phyloP scores from a whole-genome alignment of 2,329 filamentous ascomycete genomes.

The Colletotrichum aenigma region DNA sequence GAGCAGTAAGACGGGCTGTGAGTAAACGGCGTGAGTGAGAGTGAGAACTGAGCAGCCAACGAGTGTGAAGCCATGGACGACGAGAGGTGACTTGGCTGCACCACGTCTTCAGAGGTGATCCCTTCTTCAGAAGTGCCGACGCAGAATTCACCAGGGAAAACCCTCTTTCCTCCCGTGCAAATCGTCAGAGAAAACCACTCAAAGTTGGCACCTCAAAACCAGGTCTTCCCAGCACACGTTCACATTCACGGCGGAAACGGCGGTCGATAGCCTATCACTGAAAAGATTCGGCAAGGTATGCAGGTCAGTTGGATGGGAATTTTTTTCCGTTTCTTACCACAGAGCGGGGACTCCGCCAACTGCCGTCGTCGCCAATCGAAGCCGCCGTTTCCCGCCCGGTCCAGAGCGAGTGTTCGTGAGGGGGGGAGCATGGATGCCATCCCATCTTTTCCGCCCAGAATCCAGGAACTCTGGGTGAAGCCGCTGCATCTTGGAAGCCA shows the following conservation, averaged over 20 bases:
- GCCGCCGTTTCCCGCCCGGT: background rate
- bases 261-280: background rate
- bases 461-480: background rate
- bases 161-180: background rate
- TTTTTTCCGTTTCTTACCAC: background rate
- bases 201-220: background rate
- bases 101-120: background rate
- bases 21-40: background rate
- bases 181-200: conserved; percentile 10
- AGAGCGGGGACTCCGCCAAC: conserved; percentile 8
- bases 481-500: background rate
- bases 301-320: background rate
- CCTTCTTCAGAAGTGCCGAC: background rate
- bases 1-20: background rate
- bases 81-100: background rate
- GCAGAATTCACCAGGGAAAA: background rate
- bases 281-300: background rate
- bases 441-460: background rate
- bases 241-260: background rate
- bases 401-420: background rate
- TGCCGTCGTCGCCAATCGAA: background rate
- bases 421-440: background rate
- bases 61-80: background rate
- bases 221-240: background rate
- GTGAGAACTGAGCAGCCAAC: conserved; percentile 13